Base-by-base conservation (phyloP, 257 asterid genomes). In the Ophiorrhiza pumila region DNA sequence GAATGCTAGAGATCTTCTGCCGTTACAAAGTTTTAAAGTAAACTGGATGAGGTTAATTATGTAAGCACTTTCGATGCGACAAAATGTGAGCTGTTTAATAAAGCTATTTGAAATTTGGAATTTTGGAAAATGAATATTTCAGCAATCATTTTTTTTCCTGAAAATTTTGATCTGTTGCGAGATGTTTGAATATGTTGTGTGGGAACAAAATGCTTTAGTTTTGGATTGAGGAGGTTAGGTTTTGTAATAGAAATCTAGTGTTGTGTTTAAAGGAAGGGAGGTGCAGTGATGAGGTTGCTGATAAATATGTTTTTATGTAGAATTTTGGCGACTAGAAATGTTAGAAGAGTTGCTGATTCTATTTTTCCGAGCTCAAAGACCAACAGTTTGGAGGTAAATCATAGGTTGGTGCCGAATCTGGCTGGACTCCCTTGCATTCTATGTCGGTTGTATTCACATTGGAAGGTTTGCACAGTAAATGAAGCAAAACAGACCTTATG, bases 321-420 rank as follows among this genome's bases (percentile, higher is more conserved):
- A 83, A 57, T 81, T 62, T 81, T 82, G 72, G 81, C 79, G 27
- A 73, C 56, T 72, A 81, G 76, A 77, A 82, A 86, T 80, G 75
- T 80, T 86, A 85, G 80, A 88, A 75, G 85, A 76, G 78, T 80
- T 69, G 83, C 85, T 7, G 71, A 75, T 57, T 72, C 82, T 76
- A 57, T 87, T 50, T 80, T 49, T 65, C 70, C 83, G 23, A 77
- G 65, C 60, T 71, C 82, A 23, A 85, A 83, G 82, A 68, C 78
- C 46, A 66, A 58, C 74, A 67, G 77, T 72, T 72, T 42, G 46
- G 87, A 76, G 74, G 77, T 79, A 66, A 78, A 73, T 73, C 73
- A 49, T 76, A 35, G 71, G 71, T 68, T n/a, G 60, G 65, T 66
- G 64, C 49, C 83, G 34, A 57, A 72, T 75, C 74, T 87, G 13